Evolutionary conservation across 2,329 filamentous ascomycete species (phyloP).

Genomic region (Sporothrix euskadiensis): DNA sequence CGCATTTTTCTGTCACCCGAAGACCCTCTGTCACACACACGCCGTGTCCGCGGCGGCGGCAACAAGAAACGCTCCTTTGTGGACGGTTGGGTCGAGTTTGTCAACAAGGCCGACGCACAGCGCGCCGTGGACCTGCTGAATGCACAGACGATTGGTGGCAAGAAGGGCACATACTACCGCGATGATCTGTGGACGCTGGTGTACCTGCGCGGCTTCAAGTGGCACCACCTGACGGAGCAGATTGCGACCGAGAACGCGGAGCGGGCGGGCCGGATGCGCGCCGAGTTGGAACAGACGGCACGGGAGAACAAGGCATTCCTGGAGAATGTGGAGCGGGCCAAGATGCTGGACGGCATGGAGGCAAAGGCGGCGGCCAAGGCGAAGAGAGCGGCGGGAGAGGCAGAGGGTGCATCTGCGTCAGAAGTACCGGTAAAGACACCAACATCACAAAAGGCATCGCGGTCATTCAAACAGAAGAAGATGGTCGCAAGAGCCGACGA

Average conservation of each 20-base stretch:
- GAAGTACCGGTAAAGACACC: slow-evolving; percentile 32
- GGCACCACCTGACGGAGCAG: slow-evolving; percentile 72
- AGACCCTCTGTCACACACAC: slow-evolving; percentile 64
- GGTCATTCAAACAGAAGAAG: slow-evolving; percentile 67
- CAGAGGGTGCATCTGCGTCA: slow-evolving; percentile 30
- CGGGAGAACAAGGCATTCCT: slow-evolving; percentile 82
- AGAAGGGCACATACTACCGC: slow-evolving; percentile 79
- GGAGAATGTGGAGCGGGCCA: slow-evolving; percentile 74
- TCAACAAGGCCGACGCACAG: slow-evolving; percentile 74
- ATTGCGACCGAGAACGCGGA: slow-evolving; percentile 82
- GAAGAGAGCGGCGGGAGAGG: slow-evolving; percentile 34
- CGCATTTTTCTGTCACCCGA: slow-evolving; percentile 79
- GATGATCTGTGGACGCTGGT: slow-evolving; percentile 85
- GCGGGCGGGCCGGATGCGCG: slow-evolving; percentile 70
- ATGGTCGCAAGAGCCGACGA: slow-evolving; percentile 53
- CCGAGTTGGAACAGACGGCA: slow-evolving; percentile 73
- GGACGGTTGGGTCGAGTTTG: slow-evolving; percentile 86
- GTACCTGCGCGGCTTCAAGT: slow-evolving; percentile 83
- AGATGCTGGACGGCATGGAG: slow-evolving; percentile 75
- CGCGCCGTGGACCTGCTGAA: slow-evolving; percentile 75
- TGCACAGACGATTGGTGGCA: slow-evolving; percentile 74
- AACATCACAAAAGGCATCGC: slow-evolving; percentile 29
- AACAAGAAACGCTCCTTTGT: slow-evolving; percentile 82
- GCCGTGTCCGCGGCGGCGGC: slow-evolving; percentile 69
- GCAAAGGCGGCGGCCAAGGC: slow-evolving; percentile 56